Conservation (phyloP, 495 filamentous ascomycete species). For the Hypoxylon lienhwacheense region DNA sequence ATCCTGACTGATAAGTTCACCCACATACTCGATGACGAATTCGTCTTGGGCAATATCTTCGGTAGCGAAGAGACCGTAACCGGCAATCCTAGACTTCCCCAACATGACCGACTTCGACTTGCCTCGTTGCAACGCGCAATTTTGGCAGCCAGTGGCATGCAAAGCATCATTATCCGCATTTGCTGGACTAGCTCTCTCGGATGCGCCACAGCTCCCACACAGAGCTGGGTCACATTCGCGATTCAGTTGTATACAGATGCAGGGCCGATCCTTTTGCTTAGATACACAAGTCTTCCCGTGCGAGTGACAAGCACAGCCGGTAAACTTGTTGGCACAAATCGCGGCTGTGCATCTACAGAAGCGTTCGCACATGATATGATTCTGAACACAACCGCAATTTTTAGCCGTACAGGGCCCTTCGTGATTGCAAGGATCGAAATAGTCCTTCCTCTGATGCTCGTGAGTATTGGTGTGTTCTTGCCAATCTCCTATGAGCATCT, state of each 20-base stretch:
- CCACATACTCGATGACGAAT: conserved; percentile 72
- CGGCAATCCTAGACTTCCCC: conserved; percentile 63
- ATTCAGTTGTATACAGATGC: conserved; percentile 61
- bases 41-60: conserved; percentile 62
- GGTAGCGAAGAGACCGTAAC: conserved; percentile 66
- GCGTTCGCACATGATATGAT: conserved; percentile 65
- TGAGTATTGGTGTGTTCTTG: conserved; percentile 50
- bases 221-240: conserved; percentile 74
- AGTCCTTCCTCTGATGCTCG: conserved; percentile 46
- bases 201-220: conserved; percentile 65
- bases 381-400: conserved; percentile 56
- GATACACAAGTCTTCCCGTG: conserved; percentile 54
- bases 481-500: conserved; percentile 52
- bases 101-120: conserved; percentile 61
- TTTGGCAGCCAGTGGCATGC: conserved; percentile 58
- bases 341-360: conserved; percentile 62
- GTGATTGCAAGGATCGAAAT: conserved; percentile 49
- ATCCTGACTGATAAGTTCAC: conserved; percentile 65
- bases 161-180: conserved; percentile 58
- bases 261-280: conserved; percentile 54
- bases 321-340: conserved; percentile 63
- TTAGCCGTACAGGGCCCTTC: conserved; percentile 52
- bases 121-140: conserved; percentile 63
- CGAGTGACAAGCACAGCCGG: conserved; percentile 64
- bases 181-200: conserved; percentile 61